Conservation (phyloP, 2,329 filamentous ascomycete species). For the Davidsoniella australis region DNA sequence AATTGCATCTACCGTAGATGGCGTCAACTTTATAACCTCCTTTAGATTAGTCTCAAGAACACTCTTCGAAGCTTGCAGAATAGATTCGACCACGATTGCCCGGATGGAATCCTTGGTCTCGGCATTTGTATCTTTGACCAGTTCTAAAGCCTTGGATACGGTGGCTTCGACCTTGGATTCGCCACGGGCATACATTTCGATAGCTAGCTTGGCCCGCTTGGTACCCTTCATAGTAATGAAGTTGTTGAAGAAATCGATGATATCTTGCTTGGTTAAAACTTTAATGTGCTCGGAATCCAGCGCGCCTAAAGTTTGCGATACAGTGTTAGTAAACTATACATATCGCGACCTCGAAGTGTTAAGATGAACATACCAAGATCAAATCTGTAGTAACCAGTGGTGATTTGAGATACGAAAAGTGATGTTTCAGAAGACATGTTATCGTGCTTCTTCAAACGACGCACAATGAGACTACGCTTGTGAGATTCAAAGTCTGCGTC, state of each 20-base stretch:
- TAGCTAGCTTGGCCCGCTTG: constrained; percentile 61
- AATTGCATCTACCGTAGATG: constrained; percentile 20
- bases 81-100: constrained; percentile 9
- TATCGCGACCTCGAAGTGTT: background rate
- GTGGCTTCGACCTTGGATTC: constrained; percentile 18
- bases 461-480: constrained; percentile 76
- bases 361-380: constrained; percentile 46
- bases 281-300: constrained; percentile 62
- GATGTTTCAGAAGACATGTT: constrained; percentile 74
- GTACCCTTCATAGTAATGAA: constrained; percentile 61
- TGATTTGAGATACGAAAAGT: constrained; percentile 65
- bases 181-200: constrained; percentile 66
- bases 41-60: constrained; percentile 1
- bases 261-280: constrained; percentile 57
- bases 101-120: constrained; percentile 14
- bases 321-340: background rate
- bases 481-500: constrained; percentile 76
- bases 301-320: constrained; percentile 33
- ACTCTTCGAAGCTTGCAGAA: constrained; percentile 4
- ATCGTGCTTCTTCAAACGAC: constrained; percentile 78
- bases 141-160: constrained; percentile 6
- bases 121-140: background rate
- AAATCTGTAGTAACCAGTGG: constrained; percentile 79
- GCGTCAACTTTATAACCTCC: background rate
- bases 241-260: constrained; percentile 60